Percentiles rank a stretch among this genome's conserved stretches.
phyloP scores from a whole-genome alignment of 106 monocot species.

The Dendrobium chrysotoxum region DNA sequence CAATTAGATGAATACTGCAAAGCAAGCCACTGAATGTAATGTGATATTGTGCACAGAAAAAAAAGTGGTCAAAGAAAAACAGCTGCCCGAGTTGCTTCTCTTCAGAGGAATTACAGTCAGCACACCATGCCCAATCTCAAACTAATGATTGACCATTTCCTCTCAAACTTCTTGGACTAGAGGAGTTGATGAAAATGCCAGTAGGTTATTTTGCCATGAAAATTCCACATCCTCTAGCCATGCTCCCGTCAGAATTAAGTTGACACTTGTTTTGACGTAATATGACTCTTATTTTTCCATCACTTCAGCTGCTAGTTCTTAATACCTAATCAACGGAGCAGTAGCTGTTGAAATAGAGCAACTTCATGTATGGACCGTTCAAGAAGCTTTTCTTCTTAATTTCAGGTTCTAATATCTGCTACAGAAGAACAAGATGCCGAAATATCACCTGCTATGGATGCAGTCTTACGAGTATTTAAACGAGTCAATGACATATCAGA shows the following conservation, averaged over 20 bases:
- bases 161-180: too few relatives aligned
- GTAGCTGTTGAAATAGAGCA: neutral
- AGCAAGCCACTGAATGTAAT: too few relatives aligned
- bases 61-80: too few relatives aligned
- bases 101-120: too few relatives aligned
- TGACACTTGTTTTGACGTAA: neutral
- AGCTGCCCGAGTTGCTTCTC: too few relatives aligned
- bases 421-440: conserved; percentile 79
- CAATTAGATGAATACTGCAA: too few relatives aligned
- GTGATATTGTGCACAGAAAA: too few relatives aligned
- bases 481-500: conserved; percentile 56
- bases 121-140: too few relatives aligned
- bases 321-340: neutral
- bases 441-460: conserved; percentile 82
- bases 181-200: too few relatives aligned
- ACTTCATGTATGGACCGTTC: neutral
- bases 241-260: neutral
- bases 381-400: neutral
- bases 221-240: neutral
- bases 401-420: conserved; percentile 76
- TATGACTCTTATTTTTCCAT: neutral
- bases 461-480: conserved; percentile 70
- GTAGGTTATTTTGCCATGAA: neutral
- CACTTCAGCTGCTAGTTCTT: neutral
- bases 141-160: too few relatives aligned